phyloP scores from a whole-genome alignment of 2,329 filamentous ascomycete species.

The Akanthomyces uredinophilus region DNA sequence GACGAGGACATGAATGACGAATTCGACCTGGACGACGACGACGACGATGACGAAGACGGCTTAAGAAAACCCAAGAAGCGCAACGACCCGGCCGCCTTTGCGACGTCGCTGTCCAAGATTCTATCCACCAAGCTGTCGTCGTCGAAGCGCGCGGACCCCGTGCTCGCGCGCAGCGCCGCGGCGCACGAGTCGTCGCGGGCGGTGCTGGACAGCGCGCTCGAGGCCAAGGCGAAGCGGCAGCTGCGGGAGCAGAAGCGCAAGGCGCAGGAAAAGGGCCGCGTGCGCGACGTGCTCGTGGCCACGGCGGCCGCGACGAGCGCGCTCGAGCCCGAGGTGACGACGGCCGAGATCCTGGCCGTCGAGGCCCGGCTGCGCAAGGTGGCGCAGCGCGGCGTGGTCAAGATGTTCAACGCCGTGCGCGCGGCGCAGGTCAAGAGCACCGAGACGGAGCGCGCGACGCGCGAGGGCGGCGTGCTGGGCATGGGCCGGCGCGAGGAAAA shows the following conservation, averaged over 20 bases:
- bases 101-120: conserved; percentile 90
- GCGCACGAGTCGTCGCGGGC: conserved; percentile 69
- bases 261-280: conserved; percentile 78
- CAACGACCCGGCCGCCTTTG: conserved; percentile 87
- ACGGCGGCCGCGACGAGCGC: conserved; percentile 44
- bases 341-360: conserved; percentile 56
- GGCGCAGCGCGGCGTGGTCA: conserved; percentile 88
- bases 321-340: conserved; percentile 39
- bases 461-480: conserved; percentile 70
- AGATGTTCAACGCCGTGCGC: conserved; percentile 91
- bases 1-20: conserved; percentile 34
- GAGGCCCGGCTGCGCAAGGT: conserved; percentile 81
- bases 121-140: conserved; percentile 81
- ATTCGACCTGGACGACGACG: conserved; percentile 27
- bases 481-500: conserved; percentile 77
- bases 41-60: conserved; percentile 34
- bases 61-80: conserved; percentile 60
- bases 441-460: conserved; percentile 65
- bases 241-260: conserved; percentile 74
- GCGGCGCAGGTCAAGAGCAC: conserved; percentile 86
- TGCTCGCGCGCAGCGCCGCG: conserved; percentile 76
- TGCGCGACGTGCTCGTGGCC: conserved; percentile 75
- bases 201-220: conserved; percentile 70
- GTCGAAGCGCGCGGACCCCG: conserved; percentile 78
- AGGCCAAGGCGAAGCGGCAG: conserved; percentile 73